A percentile compares a stretch with the other conserved stretches of the same genome.
Conservation (phyloP, 1,139 yeast genomes). For the Nakaseomyces nivariensis region DNA sequence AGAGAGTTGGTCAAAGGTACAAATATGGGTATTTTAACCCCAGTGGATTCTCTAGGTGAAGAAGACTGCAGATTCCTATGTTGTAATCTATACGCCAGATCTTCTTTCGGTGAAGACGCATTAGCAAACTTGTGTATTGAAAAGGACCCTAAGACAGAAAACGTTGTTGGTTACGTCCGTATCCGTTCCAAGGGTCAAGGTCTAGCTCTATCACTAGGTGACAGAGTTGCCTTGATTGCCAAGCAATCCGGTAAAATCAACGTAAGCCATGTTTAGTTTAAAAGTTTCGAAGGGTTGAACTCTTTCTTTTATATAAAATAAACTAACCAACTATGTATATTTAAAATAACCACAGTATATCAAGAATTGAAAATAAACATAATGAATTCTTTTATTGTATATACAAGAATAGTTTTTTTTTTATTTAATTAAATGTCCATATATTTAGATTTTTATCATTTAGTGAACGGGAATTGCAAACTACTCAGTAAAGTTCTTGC, state of each 20-base stretch:
- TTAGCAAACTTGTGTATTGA: slow-evolving; percentile 93
- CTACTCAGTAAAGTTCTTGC: slow-evolving; percentile 84
- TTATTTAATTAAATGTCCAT: not conserved
- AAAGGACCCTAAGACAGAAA: slow-evolving; percentile 53
- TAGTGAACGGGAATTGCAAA: slow-evolving; percentile 65
- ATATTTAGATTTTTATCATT: not conserved
- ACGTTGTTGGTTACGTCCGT: slow-evolving; percentile 88
- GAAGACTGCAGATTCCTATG: slow-evolving; percentile 83
- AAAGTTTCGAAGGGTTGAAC: not conserved
- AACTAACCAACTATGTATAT: no score
- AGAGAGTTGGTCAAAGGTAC: slow-evolving; percentile 73
- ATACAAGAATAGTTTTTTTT: not conserved
- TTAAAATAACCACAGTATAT: no score
- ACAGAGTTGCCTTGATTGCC: slow-evolving; percentile 73
- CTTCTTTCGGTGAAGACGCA: slow-evolving; percentile 96
- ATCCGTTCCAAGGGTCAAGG: slow-evolving; percentile 98
- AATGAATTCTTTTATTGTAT: not conserved
- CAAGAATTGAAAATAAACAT: no score
- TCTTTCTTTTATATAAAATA: not conserved
- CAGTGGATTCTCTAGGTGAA: slow-evolving; percentile 72
- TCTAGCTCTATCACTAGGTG: slow-evolving; percentile 88
- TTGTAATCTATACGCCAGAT: slow-evolving; percentile 86
- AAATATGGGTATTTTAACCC: slow-evolving; percentile 89
- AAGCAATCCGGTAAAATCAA: slow-evolving; percentile 40
- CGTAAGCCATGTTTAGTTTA: slow-evolving; percentile 30